Evolutionary conservation across 2,329 filamentous ascomycete species (phyloP), one percentile per base, ranked within the genome.

Genomic region (Arthroderma uncinatum): DNA sequence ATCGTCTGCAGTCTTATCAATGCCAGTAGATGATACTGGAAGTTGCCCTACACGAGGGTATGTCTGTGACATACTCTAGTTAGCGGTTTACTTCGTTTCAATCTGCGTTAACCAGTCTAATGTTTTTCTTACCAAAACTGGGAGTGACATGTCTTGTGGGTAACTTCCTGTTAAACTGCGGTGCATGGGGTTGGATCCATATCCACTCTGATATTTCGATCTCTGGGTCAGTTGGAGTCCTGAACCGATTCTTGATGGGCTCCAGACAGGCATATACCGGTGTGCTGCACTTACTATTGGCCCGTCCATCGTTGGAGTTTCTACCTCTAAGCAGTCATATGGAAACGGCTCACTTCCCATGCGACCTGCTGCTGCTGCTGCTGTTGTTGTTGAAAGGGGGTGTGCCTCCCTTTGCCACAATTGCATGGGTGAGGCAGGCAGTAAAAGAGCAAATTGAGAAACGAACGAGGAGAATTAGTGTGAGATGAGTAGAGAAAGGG

Each of bases 61-160:
- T 47, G 54, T 25, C 59, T 60, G 57, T 33, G 4, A 19, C 4
- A 21, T 14, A 16, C 2, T 19, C 9, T 30, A 14, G 7, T 50
- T 33, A 50, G 44, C n/a, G n/a, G n/a, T 16, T n/a, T 30, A 7
- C 25, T 33, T 33, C 12, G n/a, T n/a, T n/a, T n/a, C n/a, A n/a
- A n/a, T n/a, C n/a, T n/a, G n/a, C n/a, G n/a, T n/a, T n/a, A n/a
- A n/a, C n/a, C n/a, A 25, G 19, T 33, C 8, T 1, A 30, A 16
- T 16, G 9, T 25, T 33, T n/a, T 16, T 21, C 57, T 36, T 60
- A 60, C 59, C 47, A 58, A 44, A 28, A 56, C 37, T 25, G 59
- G 52, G n/a, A 60, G 44, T 5, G 59, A 54, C 10, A 55, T 58
- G 8, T 57, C 53, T 53, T 57, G 58, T 9, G 44, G 47, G 37